Evolutionary conservation across 1,284 basidiomycete genomes (phyloP).

Genomic region (Puccinia hordei): DNA sequence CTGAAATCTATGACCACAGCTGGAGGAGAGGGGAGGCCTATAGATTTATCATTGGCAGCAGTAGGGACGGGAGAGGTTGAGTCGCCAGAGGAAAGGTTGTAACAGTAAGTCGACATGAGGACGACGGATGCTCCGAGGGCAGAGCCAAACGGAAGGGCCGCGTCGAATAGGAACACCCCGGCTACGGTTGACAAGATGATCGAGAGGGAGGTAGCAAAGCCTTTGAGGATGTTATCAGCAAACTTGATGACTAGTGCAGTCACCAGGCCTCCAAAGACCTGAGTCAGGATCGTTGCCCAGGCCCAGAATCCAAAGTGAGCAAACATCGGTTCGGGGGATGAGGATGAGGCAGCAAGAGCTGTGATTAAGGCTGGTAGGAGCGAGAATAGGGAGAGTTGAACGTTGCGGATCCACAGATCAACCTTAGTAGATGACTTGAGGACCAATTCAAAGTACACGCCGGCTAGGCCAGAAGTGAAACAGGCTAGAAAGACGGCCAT

Average conservation of each 20-base stretch:
- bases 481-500: slow-evolving; percentile 83
- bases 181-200: slow-evolving; percentile 91
- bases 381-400: slow-evolving; percentile 91
- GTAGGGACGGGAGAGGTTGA: neutral
- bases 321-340: slow-evolving; percentile 65
- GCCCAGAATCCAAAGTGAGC: slow-evolving; percentile 83
- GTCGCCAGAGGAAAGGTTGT: slow-evolving; percentile 67
- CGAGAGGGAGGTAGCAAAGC: slow-evolving; percentile 87
- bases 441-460: slow-evolving; percentile 98
- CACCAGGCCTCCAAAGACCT: slow-evolving; percentile 87
- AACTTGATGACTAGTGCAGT: slow-evolving; percentile 71
- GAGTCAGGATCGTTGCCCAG: slow-evolving; percentile 82
- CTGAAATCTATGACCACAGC: slow-evolving; percentile 2
- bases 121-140: slow-evolving; percentile 78
- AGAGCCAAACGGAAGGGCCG: slow-evolving; percentile 80
- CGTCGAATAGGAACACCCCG: slow-evolving; percentile 82
- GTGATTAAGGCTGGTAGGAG: slow-evolving; percentile 85
- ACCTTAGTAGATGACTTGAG: slow-evolving; percentile 45
- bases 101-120: slow-evolving; percentile 82
- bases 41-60: neutral
- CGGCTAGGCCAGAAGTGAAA: slow-evolving; percentile 92
- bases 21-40: neutral
- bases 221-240: slow-evolving; percentile 61
- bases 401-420: slow-evolving; percentile 96
- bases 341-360: slow-evolving; percentile 64